These are phyloP conservation scores for Aspergillus pseudonomiae DNA, from an alignment of 2,329 filamentous ascomycete genomes.

Conservation along the genomic window DNA sequence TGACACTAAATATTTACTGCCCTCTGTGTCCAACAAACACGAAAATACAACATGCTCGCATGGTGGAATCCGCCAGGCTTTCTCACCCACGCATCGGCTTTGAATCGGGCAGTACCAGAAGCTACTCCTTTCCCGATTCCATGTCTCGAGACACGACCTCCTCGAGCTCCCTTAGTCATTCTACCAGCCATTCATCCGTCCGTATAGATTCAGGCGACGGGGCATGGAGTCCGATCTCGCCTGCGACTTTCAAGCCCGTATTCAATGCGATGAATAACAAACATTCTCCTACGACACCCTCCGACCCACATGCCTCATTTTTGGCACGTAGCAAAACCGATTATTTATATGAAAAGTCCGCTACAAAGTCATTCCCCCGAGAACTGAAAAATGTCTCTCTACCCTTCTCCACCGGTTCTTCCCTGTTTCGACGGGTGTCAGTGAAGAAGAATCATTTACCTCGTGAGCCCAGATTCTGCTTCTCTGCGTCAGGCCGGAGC, in stretches of 20 bases:
- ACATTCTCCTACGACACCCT: slow-evolving; percentile 11
- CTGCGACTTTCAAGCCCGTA: slow-evolving; percentile 11
- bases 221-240: slow-evolving; percentile 20
- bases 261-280: slow-evolving; percentile 21
- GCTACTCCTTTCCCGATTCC: slow-evolving; percentile 21
- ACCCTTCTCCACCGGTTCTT: slow-evolving; percentile 19
- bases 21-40: slow-evolving; percentile 34
- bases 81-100: slow-evolving; percentile 21
- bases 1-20: slow-evolving; percentile 30
- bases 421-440: slow-evolving; percentile 26
- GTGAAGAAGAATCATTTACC: slow-evolving; percentile 28
- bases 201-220: slow-evolving; percentile 20
- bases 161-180: slow-evolving; percentile 28
- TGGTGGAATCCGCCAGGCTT: slow-evolving; percentile 37
- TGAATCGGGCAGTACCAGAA: slow-evolving; percentile 21
- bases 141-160: slow-evolving; percentile 22
- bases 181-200: slow-evolving; percentile 23
- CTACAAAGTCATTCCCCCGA: slow-evolving; percentile 19
- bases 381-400: slow-evolving; percentile 25
- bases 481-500: slow-evolving; percentile 30
- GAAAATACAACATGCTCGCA: slow-evolving; percentile 37
- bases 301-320: slow-evolving; percentile 16
- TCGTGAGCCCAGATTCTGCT: slow-evolving; percentile 33
- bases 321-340: slow-evolving; percentile 12
- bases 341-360: slow-evolving; percentile 19